A percentile compares a stretch with the other conserved stretches of the same genome.
These are phyloP conservation scores for Schizopora paradoxa DNA, from an alignment of 1,284 basidiomycete genomes.

Conservation along the genomic window DNA sequence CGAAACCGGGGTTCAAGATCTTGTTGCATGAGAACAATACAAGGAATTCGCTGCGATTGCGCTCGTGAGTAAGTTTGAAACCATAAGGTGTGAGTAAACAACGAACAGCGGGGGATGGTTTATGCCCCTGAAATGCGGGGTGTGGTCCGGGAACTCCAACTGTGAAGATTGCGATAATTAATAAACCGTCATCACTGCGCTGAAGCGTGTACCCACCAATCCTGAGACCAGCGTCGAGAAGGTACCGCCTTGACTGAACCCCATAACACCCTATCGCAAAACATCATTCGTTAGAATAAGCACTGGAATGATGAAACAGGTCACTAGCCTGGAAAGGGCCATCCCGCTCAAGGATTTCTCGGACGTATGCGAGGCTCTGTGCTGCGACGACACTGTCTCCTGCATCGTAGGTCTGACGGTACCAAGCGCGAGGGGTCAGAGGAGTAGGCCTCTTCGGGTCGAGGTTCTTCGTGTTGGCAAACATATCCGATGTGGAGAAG, in stretches of 20 bases:
- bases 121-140: background rate
- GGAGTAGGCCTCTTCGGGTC: no score
- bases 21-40: background rate
- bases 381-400: background rate
- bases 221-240: background rate
- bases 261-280: background rate
- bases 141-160: background rate
- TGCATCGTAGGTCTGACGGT: background rate
- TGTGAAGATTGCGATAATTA: background rate
- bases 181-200: no score
- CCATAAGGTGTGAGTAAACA: background rate
- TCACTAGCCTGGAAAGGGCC: background rate
- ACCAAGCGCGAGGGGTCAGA: background rate
- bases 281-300: background rate
- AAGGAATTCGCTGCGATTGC: background rate
- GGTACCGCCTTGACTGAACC: slow-evolving; percentile 1
- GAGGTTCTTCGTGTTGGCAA: background rate
- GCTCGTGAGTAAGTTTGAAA: no score
- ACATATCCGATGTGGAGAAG: background rate
- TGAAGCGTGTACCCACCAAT: background rate
- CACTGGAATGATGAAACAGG: background rate
- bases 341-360: background rate
- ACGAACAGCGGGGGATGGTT: background rate
- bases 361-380: background rate
- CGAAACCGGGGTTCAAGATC: background rate